phyloP scores from a whole-genome alignment of 2,329 filamentous ascomycete species.

The Lithohypha guttulata region DNA sequence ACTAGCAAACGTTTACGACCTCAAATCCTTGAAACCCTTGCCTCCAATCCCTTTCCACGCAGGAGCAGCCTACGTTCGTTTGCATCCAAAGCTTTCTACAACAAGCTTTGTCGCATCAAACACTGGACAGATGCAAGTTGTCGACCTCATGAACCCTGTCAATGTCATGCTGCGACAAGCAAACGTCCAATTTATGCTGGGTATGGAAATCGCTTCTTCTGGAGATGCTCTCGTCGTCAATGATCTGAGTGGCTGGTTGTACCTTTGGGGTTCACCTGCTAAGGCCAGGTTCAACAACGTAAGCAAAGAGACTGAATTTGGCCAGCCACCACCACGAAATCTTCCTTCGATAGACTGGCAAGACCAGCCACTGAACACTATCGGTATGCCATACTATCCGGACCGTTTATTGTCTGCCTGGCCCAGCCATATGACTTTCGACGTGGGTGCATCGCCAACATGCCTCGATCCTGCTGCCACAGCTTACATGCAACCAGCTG shows the following conservation, averaged over 20 bases:
- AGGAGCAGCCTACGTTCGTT: constrained; percentile 84
- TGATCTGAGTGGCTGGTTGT: constrained; percentile 66
- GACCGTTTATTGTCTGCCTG: constrained; percentile 80
- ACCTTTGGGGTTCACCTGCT: constrained; percentile 77
- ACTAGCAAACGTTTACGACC: constrained; percentile 87
- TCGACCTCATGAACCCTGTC: constrained; percentile 89
- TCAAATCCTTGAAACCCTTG: constrained; percentile 79
- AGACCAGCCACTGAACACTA: constrained; percentile 68
- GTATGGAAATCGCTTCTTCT: constrained; percentile 77
- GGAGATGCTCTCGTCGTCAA: constrained; percentile 75
- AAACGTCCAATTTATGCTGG: constrained; percentile 64
- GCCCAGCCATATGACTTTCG: constrained; percentile 73
- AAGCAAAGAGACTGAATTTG: constrained; percentile 65
- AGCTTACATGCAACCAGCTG: constrained; percentile 55
- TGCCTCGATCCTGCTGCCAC: constrained; percentile 64
- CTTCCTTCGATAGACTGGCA: constrained; percentile 54
- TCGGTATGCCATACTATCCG: constrained; percentile 90
- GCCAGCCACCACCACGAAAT: constrained; percentile 54
- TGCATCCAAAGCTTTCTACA: constrained; percentile 92
- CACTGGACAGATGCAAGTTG: constrained; percentile 85
- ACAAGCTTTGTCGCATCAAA: constrained; percentile 91
- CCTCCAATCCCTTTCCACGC: constrained; percentile 86
- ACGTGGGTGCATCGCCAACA: constrained; percentile 70
- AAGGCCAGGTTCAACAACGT: constrained; percentile 83
- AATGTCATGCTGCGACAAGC: constrained; percentile 75